Evolutionary conservation across 805 yeast species (phyloP), one percentile per base, ranked within the genome.

Genomic region (Candida adriatica): DNA sequence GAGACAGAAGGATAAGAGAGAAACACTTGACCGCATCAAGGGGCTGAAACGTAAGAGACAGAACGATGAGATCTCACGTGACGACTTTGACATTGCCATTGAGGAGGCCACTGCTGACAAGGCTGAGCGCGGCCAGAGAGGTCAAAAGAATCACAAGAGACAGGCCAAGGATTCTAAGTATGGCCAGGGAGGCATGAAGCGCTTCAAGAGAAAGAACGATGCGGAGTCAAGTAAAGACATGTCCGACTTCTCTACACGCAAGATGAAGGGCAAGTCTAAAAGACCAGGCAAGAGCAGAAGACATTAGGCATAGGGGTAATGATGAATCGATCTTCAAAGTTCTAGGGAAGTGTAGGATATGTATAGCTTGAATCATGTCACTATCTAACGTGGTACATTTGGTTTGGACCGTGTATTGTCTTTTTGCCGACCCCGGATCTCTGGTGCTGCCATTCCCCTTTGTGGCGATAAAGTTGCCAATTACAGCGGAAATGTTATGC

Each of bases 11-110:
- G 25, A 23, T n/a, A 23, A 23, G 25, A 23, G 25, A 23, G 25
- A 23, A 15, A 23, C 25, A 23, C 25, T 23, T 8, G 25, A 23
- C 7, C 10, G 13, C 65, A 85, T 90, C 59, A 88, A 87, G 61
- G 70, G 83, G n/a, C 71, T 92, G 52, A 86, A 85, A 71, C 79
- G 82, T 56, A 88, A 86, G 75, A 77, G 95, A 64, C 77, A 77
- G 50, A 71, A 75, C 41, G 75, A 78, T 43, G 95, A 82, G 45
- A 72, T 84, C 39, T 66, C 70, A 28, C 66, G 69, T 41, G 86
- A 79, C 45, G 88, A 79, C 46, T 88, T 90, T 59, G 86, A 83
- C 54, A 81, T 90, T 48, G 96, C 95, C 26, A 72, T 90, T 44
- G 96, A 88, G 61, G 96, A 88, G 58, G 76, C 76, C 30, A 68